Conservation (phyloP, 768 basidiomycete genomes). For the Melanogaster broomeanus region DNA sequence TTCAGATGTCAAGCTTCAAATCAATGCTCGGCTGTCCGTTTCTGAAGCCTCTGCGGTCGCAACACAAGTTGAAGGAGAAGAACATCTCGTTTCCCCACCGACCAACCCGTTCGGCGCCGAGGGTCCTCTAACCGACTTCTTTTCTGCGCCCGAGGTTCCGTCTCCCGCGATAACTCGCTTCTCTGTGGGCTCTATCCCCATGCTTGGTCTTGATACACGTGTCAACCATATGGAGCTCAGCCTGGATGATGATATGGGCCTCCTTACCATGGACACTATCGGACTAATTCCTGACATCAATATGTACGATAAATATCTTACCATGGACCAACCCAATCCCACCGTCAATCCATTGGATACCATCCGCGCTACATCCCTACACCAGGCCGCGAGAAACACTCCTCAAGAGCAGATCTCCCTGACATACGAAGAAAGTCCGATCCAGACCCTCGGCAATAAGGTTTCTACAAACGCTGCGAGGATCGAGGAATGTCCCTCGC, state of each 20-base stretch:
- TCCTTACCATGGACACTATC: slow-evolving; percentile 10
- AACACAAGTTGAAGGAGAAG: slow-evolving; percentile 9
- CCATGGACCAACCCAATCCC: slow-evolving; percentile 12
- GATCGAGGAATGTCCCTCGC: slow-evolving; percentile 21
- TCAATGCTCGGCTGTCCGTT: background rate
- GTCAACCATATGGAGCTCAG: background rate
- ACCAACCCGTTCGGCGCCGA: background rate
- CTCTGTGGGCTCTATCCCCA: background rate
- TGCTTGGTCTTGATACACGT: background rate
- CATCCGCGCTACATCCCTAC: slow-evolving; percentile 15
- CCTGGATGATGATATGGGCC: slow-evolving; percentile 11
- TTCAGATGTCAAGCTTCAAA: background rate
- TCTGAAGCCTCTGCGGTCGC: slow-evolving; percentile 1
- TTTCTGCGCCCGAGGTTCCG: background rate
- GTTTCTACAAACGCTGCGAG: background rate
- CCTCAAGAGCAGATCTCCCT: background rate
- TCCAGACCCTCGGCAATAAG: background rate
- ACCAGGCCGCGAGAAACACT: background rate
- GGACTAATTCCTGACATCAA: slow-evolving; percentile 38
- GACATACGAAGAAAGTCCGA: background rate
- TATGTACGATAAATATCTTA: slow-evolving; percentile 29
- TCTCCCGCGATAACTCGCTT: background rate
- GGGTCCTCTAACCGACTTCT: background rate
- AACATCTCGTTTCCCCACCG: background rate
- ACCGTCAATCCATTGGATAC: slow-evolving; percentile 45